Base-by-base conservation (phyloP, 306 rosid species). In the Luffa aegyptiaca region DNA sequence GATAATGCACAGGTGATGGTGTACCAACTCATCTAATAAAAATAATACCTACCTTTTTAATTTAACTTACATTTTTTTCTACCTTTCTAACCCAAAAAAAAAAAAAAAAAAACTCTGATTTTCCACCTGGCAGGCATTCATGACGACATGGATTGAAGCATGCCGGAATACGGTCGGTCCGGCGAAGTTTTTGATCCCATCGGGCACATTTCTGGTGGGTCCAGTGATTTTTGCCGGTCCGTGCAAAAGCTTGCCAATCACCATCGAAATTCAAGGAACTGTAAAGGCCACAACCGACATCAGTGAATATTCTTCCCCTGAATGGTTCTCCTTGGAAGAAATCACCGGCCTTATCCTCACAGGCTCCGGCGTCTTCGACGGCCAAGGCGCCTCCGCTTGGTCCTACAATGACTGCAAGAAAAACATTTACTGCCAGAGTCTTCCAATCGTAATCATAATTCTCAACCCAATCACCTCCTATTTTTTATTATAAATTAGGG, bases 161-260 rank as follows among this genome's bases (percentile, higher is more conserved):
- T 93, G 98, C 64, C 88, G 81, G 72, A 53, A 51, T 2, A 80
- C 86, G 20, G 59, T 63, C 16, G 86, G 76, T 45, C 55, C 63
- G 0, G 80, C 90, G 10, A 93, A 73, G 86, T 81, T 93, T 77
- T 13, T 89, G 82, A 78, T 93, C 52, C 97, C 98, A 10, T 18
- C 5, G 1, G 98, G 93, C 11, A 69, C 68, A 21, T 93, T 78
- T 79, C 33, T 82, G 68, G 31, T 79, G 1, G 93, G 90, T 10
- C 98, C 84, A 5, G 88, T 88, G 8, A 5, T 77, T 42, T 92
- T 93, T 18, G 84, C 84, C 39, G 98, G 97, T 65, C 97, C 96
- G 36, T 93, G 98, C 79, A 80, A 37, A 20, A 74, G 86, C 86
- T 81, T 87, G 37, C 92, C 91, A 3, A 84, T 93, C 52, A 70